phyloP scores from a whole-genome alignment of 768 basidiomycete species.

The Paxillus ammoniavirescens region DNA sequence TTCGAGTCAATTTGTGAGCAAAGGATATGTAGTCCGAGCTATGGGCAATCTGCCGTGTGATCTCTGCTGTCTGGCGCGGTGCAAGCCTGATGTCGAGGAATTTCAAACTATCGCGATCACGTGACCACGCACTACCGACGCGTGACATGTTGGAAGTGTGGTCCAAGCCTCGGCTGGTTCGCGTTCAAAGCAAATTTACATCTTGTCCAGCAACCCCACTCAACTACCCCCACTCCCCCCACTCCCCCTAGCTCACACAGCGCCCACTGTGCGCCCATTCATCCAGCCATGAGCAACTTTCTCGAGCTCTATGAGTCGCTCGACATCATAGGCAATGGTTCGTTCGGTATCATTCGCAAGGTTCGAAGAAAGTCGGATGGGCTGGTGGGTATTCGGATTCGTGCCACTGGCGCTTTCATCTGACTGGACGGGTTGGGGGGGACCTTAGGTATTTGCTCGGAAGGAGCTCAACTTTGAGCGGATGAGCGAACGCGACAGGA shows the following conservation, averaged over 20 bases:
- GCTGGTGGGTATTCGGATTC: conserved; percentile 47
- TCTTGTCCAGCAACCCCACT: conserved; percentile 13
- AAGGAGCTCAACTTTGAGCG: conserved; percentile 98
- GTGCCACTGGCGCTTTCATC: conserved; percentile 7
- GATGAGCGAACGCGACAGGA: conserved; percentile 94
- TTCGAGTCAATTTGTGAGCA: background rate
- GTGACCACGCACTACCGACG: conserved; percentile 14
- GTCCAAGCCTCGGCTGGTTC: background rate
- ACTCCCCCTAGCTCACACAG: background rate
- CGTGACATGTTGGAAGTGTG: conserved; percentile 27
- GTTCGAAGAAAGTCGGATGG: conserved; percentile 85
- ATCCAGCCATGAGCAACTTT: conserved; percentile 34
- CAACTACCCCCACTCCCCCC: background rate
- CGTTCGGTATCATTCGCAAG: conserved; percentile 97
- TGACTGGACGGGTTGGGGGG: background rate
- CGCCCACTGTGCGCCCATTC: conserved; percentile 3
- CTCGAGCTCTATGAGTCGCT: conserved; percentile 83
- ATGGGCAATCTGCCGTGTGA: background rate
- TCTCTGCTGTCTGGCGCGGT: background rate
- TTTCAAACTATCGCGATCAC: conserved; percentile 24
- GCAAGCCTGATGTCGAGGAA: background rate
- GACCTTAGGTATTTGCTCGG: conserved; percentile 71
- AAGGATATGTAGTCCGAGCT: background rate
- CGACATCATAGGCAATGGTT: conserved; percentile 94
- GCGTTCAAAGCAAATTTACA: conserved; percentile 17